Conservation (phyloP, 208 protist species). For the Leishmania major region DNA sequence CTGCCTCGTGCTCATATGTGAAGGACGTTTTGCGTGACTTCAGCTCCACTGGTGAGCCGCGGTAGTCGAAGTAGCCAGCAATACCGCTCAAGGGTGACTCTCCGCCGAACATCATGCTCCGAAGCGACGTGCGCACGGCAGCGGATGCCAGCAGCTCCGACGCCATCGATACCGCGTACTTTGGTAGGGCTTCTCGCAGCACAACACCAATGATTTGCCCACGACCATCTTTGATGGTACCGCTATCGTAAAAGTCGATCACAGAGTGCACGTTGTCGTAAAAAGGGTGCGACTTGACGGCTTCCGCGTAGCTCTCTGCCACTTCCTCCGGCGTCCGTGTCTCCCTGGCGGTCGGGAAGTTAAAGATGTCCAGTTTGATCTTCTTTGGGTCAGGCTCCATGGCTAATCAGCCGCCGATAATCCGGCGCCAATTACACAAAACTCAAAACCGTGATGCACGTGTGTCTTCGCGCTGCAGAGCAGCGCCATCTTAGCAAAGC, state of each 20-base stretch:
- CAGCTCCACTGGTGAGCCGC: constrained; percentile 79
- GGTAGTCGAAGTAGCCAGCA: constrained; percentile 92
- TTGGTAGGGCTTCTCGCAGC: constrained; percentile 67
- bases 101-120: constrained; percentile 81
- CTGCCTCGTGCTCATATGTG: constrained; percentile 67
- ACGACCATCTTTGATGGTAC: constrained; percentile 66
- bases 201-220: constrained; percentile 71
- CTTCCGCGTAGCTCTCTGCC: constrained; percentile 56
- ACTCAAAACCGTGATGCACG: not conserved
- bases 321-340: constrained; percentile 37
- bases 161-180: constrained; percentile 60
- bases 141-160: constrained; percentile 72
- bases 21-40: constrained; percentile 91
- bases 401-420: not conserved
- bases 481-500: not conserved
- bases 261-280: constrained; percentile 74
- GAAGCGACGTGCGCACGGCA: constrained; percentile 65
- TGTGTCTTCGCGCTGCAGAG: not conserved
- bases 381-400: constrained; percentile 43
- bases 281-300: constrained; percentile 85
- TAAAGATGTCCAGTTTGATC: constrained; percentile 42
- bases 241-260: constrained; percentile 66
- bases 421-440: not conserved
- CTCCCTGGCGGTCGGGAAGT: constrained; percentile 15
- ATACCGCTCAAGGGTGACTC: constrained; percentile 86